A percentile compares a stretch with the other conserved stretches of the same genome.
These are phyloP conservation scores for Cryptococcus depauperatus DNA, from an alignment of 1,284 basidiomycete genomes.

Conservation along the genomic window DNA sequence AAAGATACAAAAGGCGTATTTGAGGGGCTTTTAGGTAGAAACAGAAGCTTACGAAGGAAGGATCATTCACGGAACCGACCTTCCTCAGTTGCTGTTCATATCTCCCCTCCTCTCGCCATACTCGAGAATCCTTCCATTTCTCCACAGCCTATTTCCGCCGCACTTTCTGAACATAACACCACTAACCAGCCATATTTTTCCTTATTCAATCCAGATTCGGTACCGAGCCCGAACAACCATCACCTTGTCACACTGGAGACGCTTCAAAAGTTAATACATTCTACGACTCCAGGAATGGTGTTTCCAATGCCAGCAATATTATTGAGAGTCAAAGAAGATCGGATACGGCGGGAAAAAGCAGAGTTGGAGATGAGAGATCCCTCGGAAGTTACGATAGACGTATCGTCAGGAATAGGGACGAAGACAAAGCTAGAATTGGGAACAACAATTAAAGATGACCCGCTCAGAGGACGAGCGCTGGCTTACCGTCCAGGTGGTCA, in stretches of 20 bases:
- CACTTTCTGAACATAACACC: not conserved
- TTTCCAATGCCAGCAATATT: slow-evolving; percentile 29
- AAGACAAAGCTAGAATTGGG: not conserved
- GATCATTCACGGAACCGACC: not conserved
- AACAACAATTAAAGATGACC: too few relatives aligned
- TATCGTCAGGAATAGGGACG: not conserved
- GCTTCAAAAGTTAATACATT: slow-evolving; percentile 17
- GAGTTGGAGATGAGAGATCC: not conserved
- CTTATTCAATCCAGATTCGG: not conserved
- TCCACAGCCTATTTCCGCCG: not conserved
- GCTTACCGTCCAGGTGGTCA: slow-evolving; percentile 31
- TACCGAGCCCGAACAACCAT: slow-evolving; percentile 12
- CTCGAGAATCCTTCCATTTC: not conserved
- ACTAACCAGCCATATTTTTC: not conserved
- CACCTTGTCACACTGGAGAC: slow-evolving; percentile 14
- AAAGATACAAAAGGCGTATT: slow-evolving; percentile 21
- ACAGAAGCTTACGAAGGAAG: too few relatives aligned
- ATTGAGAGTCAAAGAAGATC: slow-evolving; percentile 22
- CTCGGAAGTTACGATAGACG: too few relatives aligned
- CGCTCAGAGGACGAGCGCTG: slow-evolving; percentile 15
- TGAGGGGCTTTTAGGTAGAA: slow-evolving; percentile 18
- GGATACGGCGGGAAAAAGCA: slow-evolving; percentile 18
- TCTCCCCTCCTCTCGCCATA: not conserved
- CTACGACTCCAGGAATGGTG: slow-evolving; percentile 25
- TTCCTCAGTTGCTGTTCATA: too few relatives aligned